Percentiles rank a stretch among this genome's conserved stretches.
These are phyloP conservation scores for Ocimum tenuiflorum DNA, from an alignment of 257 asterid species.

Conservation along the genomic window DNA sequence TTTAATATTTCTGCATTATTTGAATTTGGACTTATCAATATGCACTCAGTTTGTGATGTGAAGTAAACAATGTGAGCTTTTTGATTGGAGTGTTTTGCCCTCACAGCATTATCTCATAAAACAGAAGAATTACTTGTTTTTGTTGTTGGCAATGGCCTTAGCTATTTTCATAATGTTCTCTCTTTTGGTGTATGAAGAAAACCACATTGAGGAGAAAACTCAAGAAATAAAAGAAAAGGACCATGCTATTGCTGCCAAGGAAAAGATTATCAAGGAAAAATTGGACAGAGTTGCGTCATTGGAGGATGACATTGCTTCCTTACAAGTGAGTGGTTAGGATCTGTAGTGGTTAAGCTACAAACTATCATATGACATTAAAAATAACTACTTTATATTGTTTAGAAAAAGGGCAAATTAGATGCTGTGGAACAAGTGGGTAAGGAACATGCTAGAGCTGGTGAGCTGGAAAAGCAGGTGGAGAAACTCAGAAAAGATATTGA, in stretches of 20 bases:
- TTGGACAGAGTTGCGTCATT: conserved; percentile 45
- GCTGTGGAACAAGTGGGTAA: conserved; percentile 56
- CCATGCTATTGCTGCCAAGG: conserved; percentile 53
- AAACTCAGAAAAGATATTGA: conserved; percentile 47
- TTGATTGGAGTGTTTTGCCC: not conserved
- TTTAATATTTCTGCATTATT: not conserved
- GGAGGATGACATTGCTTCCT: conserved; percentile 64
- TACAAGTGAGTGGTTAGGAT: conserved; percentile 49
- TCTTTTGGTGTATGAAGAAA: conserved; percentile 39
- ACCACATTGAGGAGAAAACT: conserved; percentile 51
- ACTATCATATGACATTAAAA: conserved; percentile 3
- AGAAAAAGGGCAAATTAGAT: conserved; percentile 54
- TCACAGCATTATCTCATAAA: not conserved
- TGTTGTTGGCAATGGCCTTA: not conserved
- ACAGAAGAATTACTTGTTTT: not conserved
- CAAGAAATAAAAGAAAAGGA: conserved; percentile 61
- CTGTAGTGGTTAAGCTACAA: not conserved
- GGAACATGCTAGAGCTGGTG: conserved; percentile 66
- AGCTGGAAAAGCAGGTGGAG: conserved; percentile 64
- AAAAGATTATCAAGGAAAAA: conserved; percentile 55
- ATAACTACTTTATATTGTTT: conserved; percentile 4
- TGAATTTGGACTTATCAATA: not conserved
- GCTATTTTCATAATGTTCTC: conserved; percentile 10
- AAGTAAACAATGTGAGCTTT: not conserved
- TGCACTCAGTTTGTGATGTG: conserved; percentile 2